These are phyloP conservation scores for Alternaria hordeiaustralica DNA, from an alignment of 2,329 filamentous ascomycete species.

Conservation along the genomic window DNA sequence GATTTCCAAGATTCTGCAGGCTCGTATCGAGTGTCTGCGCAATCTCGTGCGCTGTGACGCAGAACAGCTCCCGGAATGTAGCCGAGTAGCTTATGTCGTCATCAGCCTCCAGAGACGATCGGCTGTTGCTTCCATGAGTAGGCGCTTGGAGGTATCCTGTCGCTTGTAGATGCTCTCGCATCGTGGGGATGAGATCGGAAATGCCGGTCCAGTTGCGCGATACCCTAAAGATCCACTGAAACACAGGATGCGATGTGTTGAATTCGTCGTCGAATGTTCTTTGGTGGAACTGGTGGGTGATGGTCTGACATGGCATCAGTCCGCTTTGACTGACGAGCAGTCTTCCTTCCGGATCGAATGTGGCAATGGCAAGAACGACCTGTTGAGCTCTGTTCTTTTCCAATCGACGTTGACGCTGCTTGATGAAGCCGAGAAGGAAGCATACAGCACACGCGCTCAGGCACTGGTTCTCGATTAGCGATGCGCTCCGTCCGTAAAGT, in stretches of 20 bases:
- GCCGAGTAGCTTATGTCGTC: conserved; percentile 74
- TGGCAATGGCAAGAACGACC: conserved; percentile 63
- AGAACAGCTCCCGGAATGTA: conserved; percentile 84
- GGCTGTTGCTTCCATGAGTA: conserved; percentile 21
- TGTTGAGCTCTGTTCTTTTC: conserved; percentile 59
- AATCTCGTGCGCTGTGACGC: conserved; percentile 76
- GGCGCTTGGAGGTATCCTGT: conserved; percentile 34
- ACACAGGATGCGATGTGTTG: conserved; percentile 76
- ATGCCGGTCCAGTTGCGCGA: conserved; percentile 78
- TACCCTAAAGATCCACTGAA: conserved; percentile 86
- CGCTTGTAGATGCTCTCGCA: conserved; percentile 74
- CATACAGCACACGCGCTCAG: conserved; percentile 49
- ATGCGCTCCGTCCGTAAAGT: conserved; percentile 66
- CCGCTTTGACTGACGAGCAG: conserved; percentile 75
- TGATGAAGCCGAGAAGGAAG: conserved; percentile 46
- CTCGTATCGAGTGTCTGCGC: conserved; percentile 70
- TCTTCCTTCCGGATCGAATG: conserved; percentile 71
- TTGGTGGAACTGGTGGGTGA: conserved; percentile 67
- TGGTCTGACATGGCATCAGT: conserved; percentile 72
- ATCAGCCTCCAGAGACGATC: conserved; percentile 41
- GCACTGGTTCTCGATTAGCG: conserved; percentile 58
- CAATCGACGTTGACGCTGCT: conserved; percentile 47
- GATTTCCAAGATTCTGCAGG: conserved; percentile 68
- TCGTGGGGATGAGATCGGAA: conserved; percentile 70
- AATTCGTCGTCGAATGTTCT: conserved; percentile 74